A percentile compares a stretch with the other conserved stretches of the same genome.
phyloP scores from a whole-genome alignment of 2,329 filamentous ascomycete species.

The Leptographium procerum region DNA sequence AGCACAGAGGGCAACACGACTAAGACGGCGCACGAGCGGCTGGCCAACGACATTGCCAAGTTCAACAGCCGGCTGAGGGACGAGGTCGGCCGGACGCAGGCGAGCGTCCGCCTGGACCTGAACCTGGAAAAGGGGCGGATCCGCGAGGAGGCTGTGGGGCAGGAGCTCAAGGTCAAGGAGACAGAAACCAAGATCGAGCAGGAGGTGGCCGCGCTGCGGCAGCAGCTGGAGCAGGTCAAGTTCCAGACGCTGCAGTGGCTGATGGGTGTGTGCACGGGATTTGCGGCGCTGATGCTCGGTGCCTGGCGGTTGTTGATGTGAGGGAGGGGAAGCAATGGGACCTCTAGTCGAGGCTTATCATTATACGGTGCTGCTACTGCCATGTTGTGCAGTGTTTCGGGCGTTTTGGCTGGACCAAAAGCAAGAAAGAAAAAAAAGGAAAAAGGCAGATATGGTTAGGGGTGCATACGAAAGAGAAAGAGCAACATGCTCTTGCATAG shows the following conservation, averaged over 20 bases:
- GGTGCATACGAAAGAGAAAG: not conserved
- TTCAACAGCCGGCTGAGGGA: slow-evolving; percentile 80
- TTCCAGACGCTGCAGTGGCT: slow-evolving; percentile 97
- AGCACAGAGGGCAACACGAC: slow-evolving; percentile 84
- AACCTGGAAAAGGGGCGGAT: slow-evolving; percentile 97
- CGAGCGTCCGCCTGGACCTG: slow-evolving; percentile 80
- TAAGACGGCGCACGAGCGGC: slow-evolving; percentile 76
- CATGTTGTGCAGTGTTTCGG: not conserved
- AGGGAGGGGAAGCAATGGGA: not conserved
- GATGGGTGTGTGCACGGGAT: slow-evolving; percentile 70
- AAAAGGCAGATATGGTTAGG: not conserved
- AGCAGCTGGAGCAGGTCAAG: slow-evolving; percentile 94
- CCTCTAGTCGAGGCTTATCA: no score
- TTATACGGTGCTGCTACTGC: no score
- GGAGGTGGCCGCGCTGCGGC: slow-evolving; percentile 79
- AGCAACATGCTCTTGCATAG: not conserved
- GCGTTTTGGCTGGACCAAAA: not conserved
- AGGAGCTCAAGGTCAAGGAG: slow-evolving; percentile 97
- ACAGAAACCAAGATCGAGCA: slow-evolving; percentile 98
- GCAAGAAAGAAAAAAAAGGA: not conserved
- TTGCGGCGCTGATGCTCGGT: slow-evolving; percentile 55
- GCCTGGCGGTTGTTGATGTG: slow-evolving; percentile 60
- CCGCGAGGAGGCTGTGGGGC: slow-evolving; percentile 86
- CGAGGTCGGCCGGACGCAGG: slow-evolving; percentile 89
- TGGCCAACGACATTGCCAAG: slow-evolving; percentile 92